Percentiles rank a stretch among this genome's conserved stretches.
Conservation (phyloP, 2,329 filamentous ascomycete genomes). For the Eutypa lata region DNA sequence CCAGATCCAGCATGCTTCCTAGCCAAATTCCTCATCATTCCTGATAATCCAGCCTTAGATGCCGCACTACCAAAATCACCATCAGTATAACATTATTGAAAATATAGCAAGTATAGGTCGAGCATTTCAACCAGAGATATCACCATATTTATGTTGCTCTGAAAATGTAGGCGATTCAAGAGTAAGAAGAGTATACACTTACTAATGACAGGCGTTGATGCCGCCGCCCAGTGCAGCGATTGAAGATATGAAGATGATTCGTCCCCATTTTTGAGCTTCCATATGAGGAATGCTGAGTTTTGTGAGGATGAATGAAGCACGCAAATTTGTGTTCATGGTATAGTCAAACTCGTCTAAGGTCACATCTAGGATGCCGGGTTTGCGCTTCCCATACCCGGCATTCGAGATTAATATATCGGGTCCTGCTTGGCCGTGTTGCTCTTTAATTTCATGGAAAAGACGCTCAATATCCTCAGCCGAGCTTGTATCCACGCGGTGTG, state of each 20-base stretch:
- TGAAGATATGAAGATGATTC: constrained; percentile 62
- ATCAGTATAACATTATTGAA: too few species aligned
- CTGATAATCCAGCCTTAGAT: constrained; percentile 59
- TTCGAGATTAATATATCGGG: constrained; percentile 66
- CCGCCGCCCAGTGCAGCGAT: constrained; percentile 62
- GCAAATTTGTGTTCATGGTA: constrained; percentile 59
- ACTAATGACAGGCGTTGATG: constrained; percentile 59
- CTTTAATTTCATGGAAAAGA: constrained; percentile 53
- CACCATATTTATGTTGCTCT: too few species aligned
- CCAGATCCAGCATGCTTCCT: constrained; percentile 56
- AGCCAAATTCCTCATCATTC: constrained; percentile 64
- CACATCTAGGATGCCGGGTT: constrained; percentile 55
- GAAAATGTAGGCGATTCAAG: too few species aligned
- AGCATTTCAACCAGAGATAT: too few species aligned
- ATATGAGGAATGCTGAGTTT: constrained; percentile 61
- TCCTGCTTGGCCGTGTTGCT: constrained; percentile 45
- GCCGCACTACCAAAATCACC: constrained; percentile 36
- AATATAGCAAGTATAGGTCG: too few species aligned
- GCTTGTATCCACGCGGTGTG: constrained; percentile 57
- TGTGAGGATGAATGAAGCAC: constrained; percentile 59
- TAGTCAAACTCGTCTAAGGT: constrained; percentile 62
- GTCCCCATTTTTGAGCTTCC: constrained; percentile 57
- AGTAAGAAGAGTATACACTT: not conserved
- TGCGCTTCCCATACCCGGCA: constrained; percentile 63
- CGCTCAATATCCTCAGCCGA: constrained; percentile 48